Conservation (phyloP, 2,329 filamentous ascomycete genomes). For the Aspergillus piperis region DNA sequence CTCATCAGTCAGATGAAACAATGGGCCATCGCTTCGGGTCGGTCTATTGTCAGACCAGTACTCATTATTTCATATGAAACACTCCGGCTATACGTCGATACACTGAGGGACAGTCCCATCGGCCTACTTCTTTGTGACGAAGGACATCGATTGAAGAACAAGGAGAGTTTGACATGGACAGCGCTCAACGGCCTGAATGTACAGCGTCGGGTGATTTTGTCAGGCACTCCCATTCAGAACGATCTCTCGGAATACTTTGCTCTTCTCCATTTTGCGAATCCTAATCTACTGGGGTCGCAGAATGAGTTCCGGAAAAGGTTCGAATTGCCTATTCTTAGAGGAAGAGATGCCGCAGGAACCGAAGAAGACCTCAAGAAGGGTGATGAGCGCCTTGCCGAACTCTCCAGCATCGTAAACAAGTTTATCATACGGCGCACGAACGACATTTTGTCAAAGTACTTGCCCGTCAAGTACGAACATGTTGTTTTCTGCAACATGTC, state of each 20-base stretch:
- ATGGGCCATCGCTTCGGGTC: slow-evolving; percentile 91
- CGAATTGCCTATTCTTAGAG: slow-evolving; percentile 87
- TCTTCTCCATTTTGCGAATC: slow-evolving; percentile 94
- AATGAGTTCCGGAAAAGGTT: slow-evolving; percentile 92
- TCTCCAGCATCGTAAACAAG: slow-evolving; percentile 87
- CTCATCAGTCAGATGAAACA: slow-evolving; percentile 86
- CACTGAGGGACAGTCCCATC: slow-evolving; percentile 85
- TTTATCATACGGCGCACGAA: slow-evolving; percentile 98
- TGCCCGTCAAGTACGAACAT: slow-evolving; percentile 98
- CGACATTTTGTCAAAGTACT: slow-evolving; percentile 95
- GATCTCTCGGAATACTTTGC: slow-evolving; percentile 98
- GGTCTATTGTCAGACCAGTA: slow-evolving; percentile 84
- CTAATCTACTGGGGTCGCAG: slow-evolving; percentile 82
- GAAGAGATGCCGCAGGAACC: slow-evolving; percentile 85
- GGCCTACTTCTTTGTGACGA: slow-evolving; percentile 94
- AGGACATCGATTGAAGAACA: slow-evolving; percentile 94
- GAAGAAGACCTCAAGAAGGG: slow-evolving; percentile 80
- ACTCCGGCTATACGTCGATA: slow-evolving; percentile 83
- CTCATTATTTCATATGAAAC: slow-evolving; percentile 99
- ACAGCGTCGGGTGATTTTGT: slow-evolving; percentile 86
- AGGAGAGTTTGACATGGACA: slow-evolving; percentile 91
- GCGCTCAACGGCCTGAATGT: slow-evolving; percentile 90
- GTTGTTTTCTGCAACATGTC: slow-evolving; percentile 97
- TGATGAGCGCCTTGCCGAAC: slow-evolving; percentile 77
- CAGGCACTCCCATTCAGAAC: slow-evolving; percentile 96